These are phyloP conservation scores for Amoeboradix gromovi DNA, from an alignment of 371 early-diverging fungal species.

Conservation along the genomic window DNA sequence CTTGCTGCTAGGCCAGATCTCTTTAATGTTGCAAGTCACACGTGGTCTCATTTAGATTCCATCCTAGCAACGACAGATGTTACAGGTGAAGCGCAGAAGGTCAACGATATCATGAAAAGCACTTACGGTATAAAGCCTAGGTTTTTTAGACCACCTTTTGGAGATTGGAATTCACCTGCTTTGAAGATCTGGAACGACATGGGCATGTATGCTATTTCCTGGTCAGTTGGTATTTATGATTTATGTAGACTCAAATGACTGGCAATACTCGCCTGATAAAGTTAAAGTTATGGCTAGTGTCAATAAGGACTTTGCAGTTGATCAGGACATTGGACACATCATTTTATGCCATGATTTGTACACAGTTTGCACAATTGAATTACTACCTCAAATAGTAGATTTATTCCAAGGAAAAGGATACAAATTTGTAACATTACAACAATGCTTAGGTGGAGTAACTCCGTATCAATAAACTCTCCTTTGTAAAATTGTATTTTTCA, in stretches of 20 bases:
- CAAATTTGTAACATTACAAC: too few species aligned
- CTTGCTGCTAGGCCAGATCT: too few species aligned
- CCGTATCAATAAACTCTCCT: too few species aligned
- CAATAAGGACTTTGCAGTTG: background rate
- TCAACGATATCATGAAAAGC: too few species aligned
- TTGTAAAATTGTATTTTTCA: too few species aligned
- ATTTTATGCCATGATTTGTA: slow-evolving; percentile 1
- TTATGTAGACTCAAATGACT: background rate
- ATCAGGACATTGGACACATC: background rate
- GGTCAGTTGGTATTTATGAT: background rate
- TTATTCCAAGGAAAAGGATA: too few species aligned
- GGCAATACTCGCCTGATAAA: background rate
- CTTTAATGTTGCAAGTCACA: background rate
- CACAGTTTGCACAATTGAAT: too few species aligned
- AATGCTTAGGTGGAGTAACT: too few species aligned
- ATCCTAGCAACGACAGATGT: background rate
- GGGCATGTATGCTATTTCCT: too few species aligned
- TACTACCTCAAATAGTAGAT: too few species aligned
- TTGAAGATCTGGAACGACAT: background rate
- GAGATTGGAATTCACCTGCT: background rate
- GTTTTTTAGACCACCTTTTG: background rate
- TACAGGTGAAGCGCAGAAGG: too few species aligned
- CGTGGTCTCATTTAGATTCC: background rate
- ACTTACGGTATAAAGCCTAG: background rate
- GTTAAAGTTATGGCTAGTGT: background rate